Percentiles rank a stretch among this genome's conserved stretches.
phyloP scores from a whole-genome alignment of 2,329 filamentous ascomycete species.

The Coniochaeta sp. region DNA sequence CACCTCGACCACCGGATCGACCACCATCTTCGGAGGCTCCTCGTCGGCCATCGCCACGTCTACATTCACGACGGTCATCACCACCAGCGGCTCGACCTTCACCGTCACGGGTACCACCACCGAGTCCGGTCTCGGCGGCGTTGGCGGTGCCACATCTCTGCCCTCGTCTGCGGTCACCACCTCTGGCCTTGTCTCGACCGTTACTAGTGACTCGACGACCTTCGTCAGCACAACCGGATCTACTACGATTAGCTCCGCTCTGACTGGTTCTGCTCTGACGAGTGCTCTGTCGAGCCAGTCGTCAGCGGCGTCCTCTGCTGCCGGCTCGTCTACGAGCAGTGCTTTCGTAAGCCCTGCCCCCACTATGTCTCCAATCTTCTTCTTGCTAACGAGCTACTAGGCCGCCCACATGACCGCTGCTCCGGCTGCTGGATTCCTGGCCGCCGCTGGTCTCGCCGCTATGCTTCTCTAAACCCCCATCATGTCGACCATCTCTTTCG shows the following conservation, averaged over 20 bases:
- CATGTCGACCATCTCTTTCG: not conserved
- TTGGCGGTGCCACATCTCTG: slow-evolving; percentile 12
- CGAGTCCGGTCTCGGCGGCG: slow-evolving; percentile 17
- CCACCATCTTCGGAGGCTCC: slow-evolving; percentile 8
- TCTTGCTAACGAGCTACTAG: slow-evolving; percentile 12
- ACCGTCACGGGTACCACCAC: slow-evolving; percentile 30
- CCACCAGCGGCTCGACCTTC: slow-evolving; percentile 24
- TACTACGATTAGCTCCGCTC: slow-evolving; percentile 11
- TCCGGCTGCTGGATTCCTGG: slow-evolving; percentile 37
- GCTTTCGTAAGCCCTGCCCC: slow-evolving; percentile 17
- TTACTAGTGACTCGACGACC: slow-evolving; percentile 10
- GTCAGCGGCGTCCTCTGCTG: slow-evolving; percentile 8
- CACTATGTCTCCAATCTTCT: not conserved
- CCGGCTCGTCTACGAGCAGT: slow-evolving; percentile 12
- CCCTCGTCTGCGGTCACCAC: slow-evolving; percentile 10
- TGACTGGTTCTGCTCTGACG: slow-evolving; percentile 15
- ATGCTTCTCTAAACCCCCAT: slow-evolving; percentile 34
- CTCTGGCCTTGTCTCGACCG: slow-evolving; percentile 9
- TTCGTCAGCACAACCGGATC: slow-evolving; percentile 17
- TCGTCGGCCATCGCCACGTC: slow-evolving; percentile 24
- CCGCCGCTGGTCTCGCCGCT: slow-evolving; percentile 41
- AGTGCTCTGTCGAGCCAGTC: slow-evolving; percentile 15
- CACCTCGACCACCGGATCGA: slow-evolving; percentile 8
- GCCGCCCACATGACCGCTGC: slow-evolving; percentile 35
- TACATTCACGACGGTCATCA: slow-evolving; percentile 27